phyloP scores from a whole-genome alignment of 176 grass and related monocot species.

The Carex scoparia region DNA sequence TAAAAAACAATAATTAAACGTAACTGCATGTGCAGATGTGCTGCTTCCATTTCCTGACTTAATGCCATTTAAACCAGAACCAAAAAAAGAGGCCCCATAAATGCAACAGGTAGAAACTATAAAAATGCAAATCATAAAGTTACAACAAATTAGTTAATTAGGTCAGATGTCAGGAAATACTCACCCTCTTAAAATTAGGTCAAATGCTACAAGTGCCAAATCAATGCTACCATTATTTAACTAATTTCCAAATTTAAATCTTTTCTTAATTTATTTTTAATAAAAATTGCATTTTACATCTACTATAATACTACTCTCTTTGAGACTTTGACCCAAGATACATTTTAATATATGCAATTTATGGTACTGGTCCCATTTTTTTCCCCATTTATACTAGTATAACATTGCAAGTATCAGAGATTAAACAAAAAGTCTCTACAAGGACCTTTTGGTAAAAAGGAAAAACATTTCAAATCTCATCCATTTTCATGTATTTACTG shows the following conservation, averaged over 20 bases:
- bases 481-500: constrained; percentile 15
- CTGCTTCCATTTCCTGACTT: background rate
- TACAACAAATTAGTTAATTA: background rate
- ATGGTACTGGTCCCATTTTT: no score
- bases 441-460: background rate
- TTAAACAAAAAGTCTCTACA: no score
- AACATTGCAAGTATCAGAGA: background rate
- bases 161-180: no score
- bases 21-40: no score
- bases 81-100: background rate
- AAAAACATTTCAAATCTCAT: background rate
- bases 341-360: no score
- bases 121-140: background rate
- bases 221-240: background rate
- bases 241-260: no score
- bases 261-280: no score
- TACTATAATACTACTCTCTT: no score
- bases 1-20: no score
- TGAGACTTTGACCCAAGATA: no score
- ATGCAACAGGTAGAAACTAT: background rate
- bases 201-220: no score
- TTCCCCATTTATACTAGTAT: background rate
- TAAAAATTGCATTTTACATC: background rate
- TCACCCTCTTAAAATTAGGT: no score
- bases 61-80: background rate